These are phyloP conservation scores for Volvox carteri DNA, from an alignment of 163 green algal species.

Conservation along the genomic window DNA sequence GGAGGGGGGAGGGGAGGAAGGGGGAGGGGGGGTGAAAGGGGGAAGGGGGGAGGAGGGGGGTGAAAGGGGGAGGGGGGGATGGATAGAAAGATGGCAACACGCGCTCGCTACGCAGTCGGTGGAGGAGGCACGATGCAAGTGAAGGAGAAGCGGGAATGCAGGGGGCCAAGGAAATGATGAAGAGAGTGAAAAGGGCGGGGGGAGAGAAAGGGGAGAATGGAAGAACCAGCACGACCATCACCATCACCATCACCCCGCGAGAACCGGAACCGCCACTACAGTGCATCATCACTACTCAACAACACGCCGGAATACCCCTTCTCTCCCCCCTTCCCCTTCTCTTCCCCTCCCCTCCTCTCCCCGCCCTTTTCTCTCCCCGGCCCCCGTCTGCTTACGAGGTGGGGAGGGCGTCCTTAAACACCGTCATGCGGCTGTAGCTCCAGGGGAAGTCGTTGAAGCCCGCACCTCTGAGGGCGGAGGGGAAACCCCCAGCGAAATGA, in stretches of 20 bases:
- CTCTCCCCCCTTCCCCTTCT: not conserved
- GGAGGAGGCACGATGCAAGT: too few species aligned
- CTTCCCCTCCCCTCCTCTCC: not conserved
- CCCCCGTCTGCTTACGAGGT: not conserved
- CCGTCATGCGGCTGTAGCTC: constrained; percentile 36
- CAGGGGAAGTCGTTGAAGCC: constrained; percentile 54
- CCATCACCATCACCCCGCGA: too few species aligned
- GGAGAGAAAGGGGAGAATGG: not conserved
- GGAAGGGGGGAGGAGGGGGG: too few species aligned
- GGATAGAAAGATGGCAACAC: too few species aligned
- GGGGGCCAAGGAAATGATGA: not conserved
- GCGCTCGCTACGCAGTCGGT: too few species aligned
- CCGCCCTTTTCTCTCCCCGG: not conserved
- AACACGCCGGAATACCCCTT: too few species aligned
- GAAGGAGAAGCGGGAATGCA: too few species aligned
- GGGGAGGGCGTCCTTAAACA: constrained; percentile 14
- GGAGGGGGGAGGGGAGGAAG: not conserved
- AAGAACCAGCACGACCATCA: too few species aligned
- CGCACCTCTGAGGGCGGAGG: not conserved
- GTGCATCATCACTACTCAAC: too few species aligned
- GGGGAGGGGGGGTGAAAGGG: not conserved
- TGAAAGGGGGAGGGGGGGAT: too few species aligned
- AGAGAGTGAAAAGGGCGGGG: not conserved
- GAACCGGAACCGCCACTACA: too few species aligned
- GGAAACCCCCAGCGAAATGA: not conserved